These are phyloP conservation scores for Cucurbita ficifolia DNA, from an alignment of 306 rosid species.

Conservation along the genomic window DNA sequence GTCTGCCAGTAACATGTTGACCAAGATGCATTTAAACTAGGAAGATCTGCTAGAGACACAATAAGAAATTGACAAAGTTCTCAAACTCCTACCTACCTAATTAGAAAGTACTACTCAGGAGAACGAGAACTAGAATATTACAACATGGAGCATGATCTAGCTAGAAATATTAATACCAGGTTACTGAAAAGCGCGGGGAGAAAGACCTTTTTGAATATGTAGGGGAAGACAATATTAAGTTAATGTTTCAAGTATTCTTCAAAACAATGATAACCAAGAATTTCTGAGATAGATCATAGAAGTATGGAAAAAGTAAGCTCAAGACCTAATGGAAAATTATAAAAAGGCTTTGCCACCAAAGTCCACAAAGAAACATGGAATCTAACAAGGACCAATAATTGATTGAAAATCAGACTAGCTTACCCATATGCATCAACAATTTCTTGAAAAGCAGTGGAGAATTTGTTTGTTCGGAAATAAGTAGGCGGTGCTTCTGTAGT, in stretches of 20 bases:
- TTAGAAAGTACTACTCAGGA: background rate
- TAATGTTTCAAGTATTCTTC: background rate
- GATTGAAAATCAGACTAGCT: conserved; percentile 4
- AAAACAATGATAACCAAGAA: background rate
- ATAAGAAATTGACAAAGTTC: background rate
- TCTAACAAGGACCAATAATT: background rate
- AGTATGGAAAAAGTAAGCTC: background rate
- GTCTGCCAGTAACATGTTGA: background rate
- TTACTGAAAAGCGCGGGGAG: background rate
- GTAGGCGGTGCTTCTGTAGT: conserved; percentile 42
- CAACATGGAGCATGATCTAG: background rate
- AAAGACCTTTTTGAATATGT: background rate
- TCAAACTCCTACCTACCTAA: background rate
- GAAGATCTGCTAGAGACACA: background rate
- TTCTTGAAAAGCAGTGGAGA: conserved; percentile 49
- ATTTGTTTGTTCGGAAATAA: conserved; percentile 42
- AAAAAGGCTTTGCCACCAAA: background rate
- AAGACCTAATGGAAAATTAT: background rate
- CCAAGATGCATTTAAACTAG: background rate
- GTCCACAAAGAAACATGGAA: background rate
- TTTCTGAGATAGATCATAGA: background rate
- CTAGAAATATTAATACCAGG: background rate
- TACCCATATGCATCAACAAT: conserved; percentile 55
- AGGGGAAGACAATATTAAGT: background rate
- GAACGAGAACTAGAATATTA: background rate